Conservation (phyloP, 768 basidiomycete genomes). For the Termitomyces sp. region DNA sequence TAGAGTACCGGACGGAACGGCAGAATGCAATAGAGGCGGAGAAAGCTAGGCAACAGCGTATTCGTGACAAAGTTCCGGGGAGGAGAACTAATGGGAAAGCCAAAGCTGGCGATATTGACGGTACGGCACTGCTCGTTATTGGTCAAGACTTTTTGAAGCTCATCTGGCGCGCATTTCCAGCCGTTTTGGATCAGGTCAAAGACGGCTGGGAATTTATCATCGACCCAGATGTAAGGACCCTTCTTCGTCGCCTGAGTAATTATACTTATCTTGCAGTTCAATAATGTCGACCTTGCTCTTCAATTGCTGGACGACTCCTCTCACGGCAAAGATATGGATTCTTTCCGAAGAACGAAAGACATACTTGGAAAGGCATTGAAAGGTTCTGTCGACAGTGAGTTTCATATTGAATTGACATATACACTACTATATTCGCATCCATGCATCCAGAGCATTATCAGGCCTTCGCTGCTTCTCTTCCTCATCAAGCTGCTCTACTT, state of each 20-base stretch:
- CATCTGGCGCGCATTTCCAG: constrained; percentile 33
- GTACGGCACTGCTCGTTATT: constrained; percentile 35
- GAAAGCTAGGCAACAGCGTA: constrained; percentile 62
- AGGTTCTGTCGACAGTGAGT: constrained; percentile 85
- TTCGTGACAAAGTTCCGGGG: constrained; percentile 64
- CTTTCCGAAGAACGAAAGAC: constrained; percentile 73
- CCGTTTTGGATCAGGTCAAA: constrained; percentile 80
- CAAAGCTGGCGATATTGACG: constrained; percentile 81
- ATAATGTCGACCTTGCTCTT: constrained; percentile 89
- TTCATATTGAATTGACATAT: neutral
- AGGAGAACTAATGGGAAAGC: constrained; percentile 49
- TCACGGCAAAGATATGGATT: constrained; percentile 67
- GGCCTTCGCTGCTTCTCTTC: constrained; percentile 90
- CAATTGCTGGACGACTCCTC: constrained; percentile 80
- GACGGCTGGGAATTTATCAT: constrained; percentile 90
- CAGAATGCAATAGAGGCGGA: constrained; percentile 62
- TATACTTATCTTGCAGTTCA: constrained; percentile 56
- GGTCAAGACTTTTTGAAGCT: neutral
- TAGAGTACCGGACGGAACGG: constrained; percentile 54
- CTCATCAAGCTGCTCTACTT: constrained; percentile 81
- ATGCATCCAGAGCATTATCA: constrained; percentile 74
- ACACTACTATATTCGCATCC: neutral
- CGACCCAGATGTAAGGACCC: constrained; percentile 63
- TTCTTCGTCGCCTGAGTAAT: neutral
- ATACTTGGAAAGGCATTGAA: constrained; percentile 79